A percentile compares a stretch with the other conserved stretches of the same genome.
Conservation (phyloP, 2,329 filamentous ascomycete species). For the Amylocarpus encephaloides region DNA sequence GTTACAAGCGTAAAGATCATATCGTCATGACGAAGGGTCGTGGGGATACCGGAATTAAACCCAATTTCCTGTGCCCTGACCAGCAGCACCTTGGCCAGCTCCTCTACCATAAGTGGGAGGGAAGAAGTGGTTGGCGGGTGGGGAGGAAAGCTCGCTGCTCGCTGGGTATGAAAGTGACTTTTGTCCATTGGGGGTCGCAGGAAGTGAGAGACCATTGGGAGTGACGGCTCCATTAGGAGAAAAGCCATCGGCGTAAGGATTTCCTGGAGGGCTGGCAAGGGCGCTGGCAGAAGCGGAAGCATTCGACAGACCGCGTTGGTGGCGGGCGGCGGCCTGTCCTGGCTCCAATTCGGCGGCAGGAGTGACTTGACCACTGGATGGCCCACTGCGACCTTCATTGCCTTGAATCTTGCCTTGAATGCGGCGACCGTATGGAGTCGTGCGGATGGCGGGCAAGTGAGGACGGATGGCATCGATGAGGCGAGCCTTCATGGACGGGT, state of each 20-base stretch:
- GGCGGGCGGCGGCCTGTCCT: constrained; percentile 26
- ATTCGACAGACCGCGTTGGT: constrained; percentile 30
- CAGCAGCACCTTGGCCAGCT: constrained; percentile 10
- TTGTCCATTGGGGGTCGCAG: constrained; percentile 10
- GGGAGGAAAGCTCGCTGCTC: constrained; percentile 21
- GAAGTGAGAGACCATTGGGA: constrained; percentile 18
- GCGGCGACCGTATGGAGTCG: constrained; percentile 89
- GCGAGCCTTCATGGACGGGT: constrained; percentile 62
- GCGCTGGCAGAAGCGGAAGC: constrained; percentile 24
- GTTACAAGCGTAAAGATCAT: constrained; percentile 34
- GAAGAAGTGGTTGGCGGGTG: constrained; percentile 19
- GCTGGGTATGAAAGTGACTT: constrained; percentile 20
- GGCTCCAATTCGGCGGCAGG: constrained; percentile 23
- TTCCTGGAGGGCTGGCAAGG: constrained; percentile 21
- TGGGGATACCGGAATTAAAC: constrained; percentile 19
- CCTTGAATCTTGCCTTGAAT: constrained; percentile 81
- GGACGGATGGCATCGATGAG: constrained; percentile 83
- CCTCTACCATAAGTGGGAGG: constrained; percentile 27
- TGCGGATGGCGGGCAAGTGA: constrained; percentile 75
- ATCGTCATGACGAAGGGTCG: constrained; percentile 26
- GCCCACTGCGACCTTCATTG: constrained; percentile 39
- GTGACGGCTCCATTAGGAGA: constrained; percentile 11
- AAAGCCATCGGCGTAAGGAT: constrained; percentile 26
- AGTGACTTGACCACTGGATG: constrained; percentile 29
- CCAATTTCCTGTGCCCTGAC: constrained; percentile 24